Conservation (phyloP, 305 asterid species). For the Ilex paraguariensis region DNA sequence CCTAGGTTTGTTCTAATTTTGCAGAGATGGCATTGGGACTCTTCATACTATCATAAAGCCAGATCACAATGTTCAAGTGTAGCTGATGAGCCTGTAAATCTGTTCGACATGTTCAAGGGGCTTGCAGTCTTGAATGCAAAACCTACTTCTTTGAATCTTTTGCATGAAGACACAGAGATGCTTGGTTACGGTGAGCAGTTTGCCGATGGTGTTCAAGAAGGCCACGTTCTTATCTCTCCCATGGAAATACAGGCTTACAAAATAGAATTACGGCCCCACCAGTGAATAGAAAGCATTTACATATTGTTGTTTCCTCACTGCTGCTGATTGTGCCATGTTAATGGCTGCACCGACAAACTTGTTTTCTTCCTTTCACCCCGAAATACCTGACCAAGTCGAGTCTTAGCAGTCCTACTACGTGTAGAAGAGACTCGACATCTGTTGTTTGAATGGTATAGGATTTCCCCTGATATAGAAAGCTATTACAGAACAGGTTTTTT, state of each 20-base stretch:
- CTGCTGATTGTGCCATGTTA: too few species aligned
- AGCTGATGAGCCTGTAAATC: conserved; percentile 64
- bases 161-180: conserved; percentile 68
- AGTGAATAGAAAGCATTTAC: conserved; percentile 5
- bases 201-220: conserved; percentile 74
- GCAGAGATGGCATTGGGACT: conserved; percentile 72
- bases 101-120: conserved; percentile 76
- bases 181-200: conserved; percentile 78
- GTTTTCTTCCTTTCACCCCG: too few species aligned
- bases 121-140: conserved; percentile 54
- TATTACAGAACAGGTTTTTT: too few species aligned
- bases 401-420: too few species aligned
- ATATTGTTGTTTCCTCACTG: too few species aligned
- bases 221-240: conserved; percentile 75
- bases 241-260: conserved; percentile 97
- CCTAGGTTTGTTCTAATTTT: conserved; percentile 56
- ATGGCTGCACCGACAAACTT: too few species aligned
- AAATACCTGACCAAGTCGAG: too few species aligned
- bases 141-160: conserved; percentile 73
- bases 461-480: too few species aligned
- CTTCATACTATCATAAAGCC: conserved; percentile 68
- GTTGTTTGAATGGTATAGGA: too few species aligned
- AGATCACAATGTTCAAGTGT: conserved; percentile 65
- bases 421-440: too few species aligned
- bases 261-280: conserved; percentile 53